Base-by-base conservation (phyloP, 441 rosid species). In the Monsonia emarginata region DNA sequence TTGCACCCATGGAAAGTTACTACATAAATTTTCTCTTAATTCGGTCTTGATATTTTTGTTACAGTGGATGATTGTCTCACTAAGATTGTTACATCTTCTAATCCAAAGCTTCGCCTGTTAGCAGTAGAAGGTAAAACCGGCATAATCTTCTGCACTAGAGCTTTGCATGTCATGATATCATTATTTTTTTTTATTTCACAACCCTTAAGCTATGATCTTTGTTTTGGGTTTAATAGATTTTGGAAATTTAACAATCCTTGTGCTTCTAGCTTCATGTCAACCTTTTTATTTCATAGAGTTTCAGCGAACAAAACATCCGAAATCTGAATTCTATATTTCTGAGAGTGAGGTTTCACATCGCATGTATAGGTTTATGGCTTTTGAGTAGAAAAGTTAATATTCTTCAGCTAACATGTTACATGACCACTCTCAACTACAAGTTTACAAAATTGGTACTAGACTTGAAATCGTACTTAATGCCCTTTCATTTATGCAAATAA, bases 61-160 rank as follows among this genome's bases (percentile, higher is more conserved):
- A 68, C 86, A 86, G 95, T 68, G 64, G 66, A 75, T 70, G 82
- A 76, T 75, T 58, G 65, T 75, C 72, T 74, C 31, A 30, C 77
- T 58, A 81, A 84, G 77, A 72, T 79, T 36, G 77, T 75, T 71
- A 82, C 88, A n/a, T 81, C 88, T 68, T 71, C 75, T 25, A 68
- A 68, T 76, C 82, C 82, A 52, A 86, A 85, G 69, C 86, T 95
- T 69, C 88, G 96, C 65, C 73, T 65, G 62, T 81, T 87, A 75
- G 94, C 94, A n/a, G 71, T 89, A 74, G 86, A 91, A 88, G 99
- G 99, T 91, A 81, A 46, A 19, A 28, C 14, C 46, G 75, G 64
- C 26, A 25, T 56, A 56, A 9, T 56, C 14, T 10, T 56, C 30
- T 50, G 2, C 9, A 8, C 11, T 50, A 21, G 26, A 50, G 26